Percentiles rank a stretch among this genome's conserved stretches.
phyloP scores from a whole-genome alignment of 2,329 filamentous ascomycete genomes.

The Corinectria fuckeliana region DNA sequence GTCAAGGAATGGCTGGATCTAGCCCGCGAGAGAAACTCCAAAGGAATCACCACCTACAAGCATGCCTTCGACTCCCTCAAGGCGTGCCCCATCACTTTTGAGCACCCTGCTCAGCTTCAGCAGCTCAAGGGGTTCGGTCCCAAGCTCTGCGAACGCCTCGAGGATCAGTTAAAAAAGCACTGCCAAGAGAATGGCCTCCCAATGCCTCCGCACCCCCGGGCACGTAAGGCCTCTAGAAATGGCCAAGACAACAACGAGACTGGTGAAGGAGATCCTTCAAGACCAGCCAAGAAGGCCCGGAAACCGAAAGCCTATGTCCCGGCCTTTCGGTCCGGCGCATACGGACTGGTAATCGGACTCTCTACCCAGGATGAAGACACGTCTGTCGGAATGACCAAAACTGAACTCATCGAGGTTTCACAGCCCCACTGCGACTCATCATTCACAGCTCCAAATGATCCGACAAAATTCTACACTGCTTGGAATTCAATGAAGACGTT shows the following conservation, averaged over 20 bases:
- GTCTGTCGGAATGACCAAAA: slow-evolving; percentile 66
- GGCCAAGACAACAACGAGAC: slow-evolving; percentile 43
- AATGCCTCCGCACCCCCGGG: slow-evolving; percentile 66
- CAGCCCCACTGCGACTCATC: slow-evolving; percentile 77
- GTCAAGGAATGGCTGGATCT: slow-evolving; percentile 79
- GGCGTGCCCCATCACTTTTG: slow-evolving; percentile 72
- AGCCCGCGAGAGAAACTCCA: slow-evolving; percentile 72
- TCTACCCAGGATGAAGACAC: slow-evolving; percentile 63
- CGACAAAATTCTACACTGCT: slow-evolving; percentile 76
- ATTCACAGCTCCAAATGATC: slow-evolving; percentile 70
- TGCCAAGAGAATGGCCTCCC: slow-evolving; percentile 71
- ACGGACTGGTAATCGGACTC: slow-evolving; percentile 73
- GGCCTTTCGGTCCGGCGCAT: slow-evolving; percentile 73
- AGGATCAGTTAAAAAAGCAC: slow-evolving; percentile 64
- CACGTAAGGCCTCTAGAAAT: slow-evolving; percentile 47
- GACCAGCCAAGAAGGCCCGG: slow-evolving; percentile 62
- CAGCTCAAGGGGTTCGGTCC: slow-evolving; percentile 77
- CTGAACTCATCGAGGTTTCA: slow-evolving; percentile 70
- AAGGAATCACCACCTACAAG: slow-evolving; percentile 74
- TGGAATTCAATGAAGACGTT: slow-evolving; percentile 86
- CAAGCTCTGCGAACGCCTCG: slow-evolving; percentile 73
- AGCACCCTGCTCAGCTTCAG: slow-evolving; percentile 75
- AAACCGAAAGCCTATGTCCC: slow-evolving; percentile 75
- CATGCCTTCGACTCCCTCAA: slow-evolving; percentile 80
- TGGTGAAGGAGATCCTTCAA: slow-evolving; percentile 43